Conservation (phyloP, 2,329 filamentous ascomycete species). For the Scedosporium aurantiacum region DNA sequence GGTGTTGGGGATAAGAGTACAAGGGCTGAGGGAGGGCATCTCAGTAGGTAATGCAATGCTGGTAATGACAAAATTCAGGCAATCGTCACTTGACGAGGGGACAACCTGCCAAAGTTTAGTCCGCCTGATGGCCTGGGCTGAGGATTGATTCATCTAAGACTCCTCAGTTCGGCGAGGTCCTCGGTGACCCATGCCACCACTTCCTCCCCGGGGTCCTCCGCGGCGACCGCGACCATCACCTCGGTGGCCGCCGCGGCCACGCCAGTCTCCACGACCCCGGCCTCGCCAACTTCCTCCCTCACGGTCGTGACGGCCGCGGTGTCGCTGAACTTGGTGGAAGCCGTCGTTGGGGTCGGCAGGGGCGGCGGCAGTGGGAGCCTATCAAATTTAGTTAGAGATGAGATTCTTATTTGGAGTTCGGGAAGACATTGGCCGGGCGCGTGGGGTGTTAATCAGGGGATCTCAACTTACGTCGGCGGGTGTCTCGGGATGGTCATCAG, state of each 20-base stretch:
- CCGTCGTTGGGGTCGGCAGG: slow-evolving; percentile 45
- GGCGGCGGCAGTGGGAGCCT: slow-evolving; percentile 24
- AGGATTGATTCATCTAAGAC: neutral
- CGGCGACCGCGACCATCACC: slow-evolving; percentile 32
- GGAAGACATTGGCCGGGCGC: too few species aligned
- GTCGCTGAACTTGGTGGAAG: slow-evolving; percentile 61
- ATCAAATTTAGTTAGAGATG: slow-evolving; percentile 8
- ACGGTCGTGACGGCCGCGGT: slow-evolving; percentile 42
- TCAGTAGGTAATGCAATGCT: neutral
- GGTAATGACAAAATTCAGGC: neutral
- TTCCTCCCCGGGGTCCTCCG: slow-evolving; percentile 24
- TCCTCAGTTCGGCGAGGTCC: slow-evolving; percentile 21
- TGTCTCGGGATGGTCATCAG: slow-evolving; percentile 61
- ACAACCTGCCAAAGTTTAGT: neutral
- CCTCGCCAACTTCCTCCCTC: slow-evolving; percentile 32
- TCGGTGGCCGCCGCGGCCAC: slow-evolving; percentile 41
- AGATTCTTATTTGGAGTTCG: too few species aligned
- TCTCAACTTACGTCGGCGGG: slow-evolving; percentile 28
- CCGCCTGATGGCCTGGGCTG: neutral
- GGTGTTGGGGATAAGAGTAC: neutral
- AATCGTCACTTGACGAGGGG: neutral
- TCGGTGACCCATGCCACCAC: slow-evolving; percentile 19
- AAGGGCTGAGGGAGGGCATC: neutral
- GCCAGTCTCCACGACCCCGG: slow-evolving; percentile 33
- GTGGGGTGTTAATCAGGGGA: neutral